Evolutionary conservation across 192 early-diverging fungal species (phyloP).

Genomic region (Cetraspora pellucida): DNA sequence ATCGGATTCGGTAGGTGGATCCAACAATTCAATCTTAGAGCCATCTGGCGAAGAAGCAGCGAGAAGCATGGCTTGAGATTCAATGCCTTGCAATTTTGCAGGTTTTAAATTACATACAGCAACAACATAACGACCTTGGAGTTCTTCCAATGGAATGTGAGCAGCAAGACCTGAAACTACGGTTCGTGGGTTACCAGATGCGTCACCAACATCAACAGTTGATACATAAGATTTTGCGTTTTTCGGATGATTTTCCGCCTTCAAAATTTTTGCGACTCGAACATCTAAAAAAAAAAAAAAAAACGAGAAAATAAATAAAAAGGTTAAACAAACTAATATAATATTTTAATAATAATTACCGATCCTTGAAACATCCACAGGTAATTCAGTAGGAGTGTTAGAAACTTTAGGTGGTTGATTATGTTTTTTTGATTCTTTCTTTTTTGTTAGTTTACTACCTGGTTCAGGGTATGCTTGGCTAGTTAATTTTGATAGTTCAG

Average conservation of each 20-base stretch:
- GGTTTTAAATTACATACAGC: slow-evolving; percentile 66
- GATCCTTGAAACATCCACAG: slow-evolving; percentile 19
- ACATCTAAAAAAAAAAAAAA: slow-evolving; percentile 53
- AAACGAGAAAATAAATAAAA: too few relatives aligned
- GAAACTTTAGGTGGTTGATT: background rate
- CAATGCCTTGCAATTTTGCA: slow-evolving; percentile 58
- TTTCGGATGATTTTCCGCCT: slow-evolving; percentile 56
- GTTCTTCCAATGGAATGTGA: slow-evolving; percentile 56
- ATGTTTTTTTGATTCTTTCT: slow-evolving; percentile 35
- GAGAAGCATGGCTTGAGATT: slow-evolving; percentile 65
- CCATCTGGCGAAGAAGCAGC: slow-evolving; percentile 61
- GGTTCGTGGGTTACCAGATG: slow-evolving; percentile 54
- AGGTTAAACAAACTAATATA: background rate
- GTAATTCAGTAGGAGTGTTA: background rate
- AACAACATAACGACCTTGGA: slow-evolving; percentile 57
- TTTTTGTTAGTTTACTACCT: slow-evolving; percentile 50
- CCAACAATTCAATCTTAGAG: slow-evolving; percentile 58
- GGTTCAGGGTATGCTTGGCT: slow-evolving; percentile 82
- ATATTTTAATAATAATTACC: background rate
- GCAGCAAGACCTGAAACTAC: slow-evolving; percentile 65
- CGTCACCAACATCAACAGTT: slow-evolving; percentile 61
- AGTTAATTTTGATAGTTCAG: slow-evolving; percentile 71
- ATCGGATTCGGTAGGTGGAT: slow-evolving; percentile 53
- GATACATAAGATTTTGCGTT: slow-evolving; percentile 59
- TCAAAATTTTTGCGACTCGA: slow-evolving; percentile 62